These are phyloP conservation scores for Pichia thaimueangensis DNA, from an alignment of 805 yeast species.

Conservation along the genomic window DNA sequence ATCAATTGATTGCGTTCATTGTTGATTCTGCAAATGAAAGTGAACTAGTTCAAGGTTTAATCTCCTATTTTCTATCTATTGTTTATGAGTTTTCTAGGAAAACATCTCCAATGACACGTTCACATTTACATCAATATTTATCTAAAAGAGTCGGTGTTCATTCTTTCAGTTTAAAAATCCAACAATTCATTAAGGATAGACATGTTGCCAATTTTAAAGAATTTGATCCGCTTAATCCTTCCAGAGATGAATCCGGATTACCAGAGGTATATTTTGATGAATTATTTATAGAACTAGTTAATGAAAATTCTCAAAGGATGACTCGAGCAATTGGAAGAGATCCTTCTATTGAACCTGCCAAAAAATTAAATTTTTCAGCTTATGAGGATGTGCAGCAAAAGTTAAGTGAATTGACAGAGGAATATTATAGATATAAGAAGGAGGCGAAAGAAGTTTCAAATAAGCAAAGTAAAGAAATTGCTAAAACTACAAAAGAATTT, in stretches of 20 bases:
- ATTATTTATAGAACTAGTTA: slow-evolving; percentile 56
- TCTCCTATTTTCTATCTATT: slow-evolving; percentile 64
- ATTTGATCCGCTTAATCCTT: slow-evolving; percentile 41
- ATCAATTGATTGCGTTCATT: slow-evolving; percentile 61
- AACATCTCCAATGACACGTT: slow-evolving; percentile 57
- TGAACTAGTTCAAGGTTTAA: slow-evolving; percentile 58
- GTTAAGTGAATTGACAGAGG: slow-evolving; percentile 16
- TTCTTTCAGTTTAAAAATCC: slow-evolving; percentile 65
- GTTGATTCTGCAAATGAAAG: slow-evolving; percentile 35
- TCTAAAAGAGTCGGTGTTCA: slow-evolving; percentile 72
- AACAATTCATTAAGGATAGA: slow-evolving; percentile 59
- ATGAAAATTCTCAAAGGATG: slow-evolving; percentile 63
- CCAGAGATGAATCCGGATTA: slow-evolving; percentile 74
- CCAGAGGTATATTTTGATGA: slow-evolving; percentile 75
- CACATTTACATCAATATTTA: slow-evolving; percentile 55
- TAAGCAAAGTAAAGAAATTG: slow-evolving; percentile 20
- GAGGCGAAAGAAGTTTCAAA: slow-evolving; percentile 15
- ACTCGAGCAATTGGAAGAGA: slow-evolving; percentile 65
- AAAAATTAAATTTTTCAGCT: slow-evolving; percentile 56
- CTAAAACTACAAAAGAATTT: slow-evolving; percentile 20
- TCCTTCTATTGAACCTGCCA: slow-evolving; percentile 67
- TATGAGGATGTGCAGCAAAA: slow-evolving; percentile 41
- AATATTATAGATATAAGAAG: slow-evolving; percentile 16
- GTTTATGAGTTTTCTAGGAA: slow-evolving; percentile 68
- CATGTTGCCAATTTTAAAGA: slow-evolving; percentile 52